Base-by-base conservation (phyloP, 768 basidiomycete genomes). In the Chiua virens region DNA sequence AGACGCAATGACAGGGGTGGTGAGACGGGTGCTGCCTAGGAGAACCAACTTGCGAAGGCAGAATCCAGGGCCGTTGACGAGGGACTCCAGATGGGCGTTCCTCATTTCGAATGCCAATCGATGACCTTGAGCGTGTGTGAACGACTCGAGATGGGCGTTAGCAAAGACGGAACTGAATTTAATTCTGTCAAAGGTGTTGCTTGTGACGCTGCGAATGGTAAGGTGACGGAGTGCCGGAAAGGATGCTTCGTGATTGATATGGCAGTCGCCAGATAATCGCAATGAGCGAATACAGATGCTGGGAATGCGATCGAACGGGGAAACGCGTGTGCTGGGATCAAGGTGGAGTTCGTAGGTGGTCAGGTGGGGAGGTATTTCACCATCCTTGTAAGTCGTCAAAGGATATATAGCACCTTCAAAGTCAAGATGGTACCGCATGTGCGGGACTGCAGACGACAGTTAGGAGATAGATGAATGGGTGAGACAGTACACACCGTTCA, bases 391-490 rank as follows among this genome's bases (percentile, higher is more conserved):
- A 32, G 21, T n/a, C 0, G 15, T 7, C 21, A 35, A 1, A 13
- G 72, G 75, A 42, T 68, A 75, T 65, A 75, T 68, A 6, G 69
- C 68, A n/a, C 63, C 53, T 53, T 75, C 74, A 54, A 73, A 73
- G 45, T 69, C 54, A 30, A 70, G 52, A 48, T 41, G 55, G 38
- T 58, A 59, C 34, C 58, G 54, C 40, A 47, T 42, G 41, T 60
- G 52, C 8, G 59, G 62, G n/a, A 59, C 61, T 63, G 39, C 34
- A 37, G 10, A 34, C 2, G 39, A 45, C 27, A 37, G 46, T 53
- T 42, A 55, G 42, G 54, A 30, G 45, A 23, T n/a, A 35, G 35
- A 35, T 15, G 41, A 18, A 23, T 5, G 22, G 28, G 34, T 22
- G 38, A 20, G 43, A 47, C 8, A 3, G 32, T 28, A 51, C 57